Percentiles rank a stretch among this genome's conserved stretches.
Conservation (phyloP, 306 rosid genomes). For the Arachis hypogaea region DNA sequence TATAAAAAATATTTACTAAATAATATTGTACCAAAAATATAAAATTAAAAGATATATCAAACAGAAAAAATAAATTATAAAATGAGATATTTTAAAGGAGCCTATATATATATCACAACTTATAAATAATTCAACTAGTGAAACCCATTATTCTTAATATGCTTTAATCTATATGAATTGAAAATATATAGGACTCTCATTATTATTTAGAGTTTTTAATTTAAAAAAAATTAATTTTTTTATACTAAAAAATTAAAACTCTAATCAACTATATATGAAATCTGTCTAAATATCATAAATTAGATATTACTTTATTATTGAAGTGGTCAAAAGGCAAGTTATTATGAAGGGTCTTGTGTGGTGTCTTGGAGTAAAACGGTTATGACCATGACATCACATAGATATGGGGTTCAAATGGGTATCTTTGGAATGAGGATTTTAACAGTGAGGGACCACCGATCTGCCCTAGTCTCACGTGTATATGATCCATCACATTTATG, state of each 20-base stretch:
- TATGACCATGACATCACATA: slow-evolving; percentile 64
- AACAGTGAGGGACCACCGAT: slow-evolving; percentile 43
- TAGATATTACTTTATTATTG: background rate
- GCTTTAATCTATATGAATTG: background rate
- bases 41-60: too few species aligned
- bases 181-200: background rate
- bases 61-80: too few species aligned
- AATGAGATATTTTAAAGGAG: too few species aligned
- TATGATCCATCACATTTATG: slow-evolving; percentile 18
- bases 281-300: too few species aligned
- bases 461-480: slow-evolving; percentile 46
- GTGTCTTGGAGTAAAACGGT: slow-evolving; percentile 62
- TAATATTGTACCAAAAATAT: too few species aligned
- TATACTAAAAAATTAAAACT: too few species aligned
- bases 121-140: background rate
- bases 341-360: slow-evolving; percentile 37
- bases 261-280: too few species aligned
- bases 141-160: background rate
- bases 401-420: slow-evolving; percentile 46
- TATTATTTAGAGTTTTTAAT: too few species aligned
- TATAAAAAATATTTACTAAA: too few species aligned
- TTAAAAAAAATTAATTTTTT: too few species aligned
- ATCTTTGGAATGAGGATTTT: slow-evolving; percentile 37
- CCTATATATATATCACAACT: background rate
- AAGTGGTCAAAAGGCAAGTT: slow-evolving; percentile 45